These are phyloP conservation scores for Pseudocercospora macadamiae DNA, from an alignment of 2,329 filamentous ascomycete species.

Conservation along the genomic window DNA sequence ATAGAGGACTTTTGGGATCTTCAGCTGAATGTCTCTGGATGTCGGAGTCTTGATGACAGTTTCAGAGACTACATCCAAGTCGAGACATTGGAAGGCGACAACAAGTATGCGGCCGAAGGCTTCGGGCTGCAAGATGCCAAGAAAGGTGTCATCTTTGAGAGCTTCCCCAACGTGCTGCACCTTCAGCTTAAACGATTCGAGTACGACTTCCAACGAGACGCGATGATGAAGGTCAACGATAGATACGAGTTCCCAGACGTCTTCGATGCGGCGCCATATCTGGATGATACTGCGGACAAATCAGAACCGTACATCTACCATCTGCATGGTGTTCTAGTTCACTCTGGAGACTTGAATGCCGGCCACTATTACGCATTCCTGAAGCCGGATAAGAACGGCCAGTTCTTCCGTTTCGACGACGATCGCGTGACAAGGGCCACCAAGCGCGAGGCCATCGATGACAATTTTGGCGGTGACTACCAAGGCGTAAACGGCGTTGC, in stretches of 20 bases:
- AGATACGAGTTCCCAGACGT: slow-evolving; percentile 85
- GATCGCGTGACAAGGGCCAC: slow-evolving; percentile 96
- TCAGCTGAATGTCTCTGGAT: slow-evolving; percentile 92
- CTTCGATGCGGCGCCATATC: slow-evolving; percentile 83
- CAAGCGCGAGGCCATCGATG: slow-evolving; percentile 86
- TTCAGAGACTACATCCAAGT: slow-evolving; percentile 97
- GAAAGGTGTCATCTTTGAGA: slow-evolving; percentile 96
- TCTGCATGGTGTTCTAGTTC: slow-evolving; percentile 91
- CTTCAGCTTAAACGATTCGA: slow-evolving; percentile 96
- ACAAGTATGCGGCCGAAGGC: slow-evolving; percentile 94
- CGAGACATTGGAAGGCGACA: slow-evolving; percentile 95
- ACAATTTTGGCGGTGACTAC: slow-evolving; percentile 94
- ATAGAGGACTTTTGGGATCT: slow-evolving; percentile 99
- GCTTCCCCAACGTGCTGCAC: slow-evolving; percentile 91
- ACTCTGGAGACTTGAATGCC: slow-evolving; percentile 94
- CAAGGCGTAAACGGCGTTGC: slow-evolving; percentile 52
- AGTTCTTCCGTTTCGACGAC: slow-evolving; percentile 97
- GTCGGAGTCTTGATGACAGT: slow-evolving; percentile 89
- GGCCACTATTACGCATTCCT: slow-evolving; percentile 98
- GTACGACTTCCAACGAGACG: slow-evolving; percentile 93
- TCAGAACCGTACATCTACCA: slow-evolving; percentile 91
- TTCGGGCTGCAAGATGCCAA: slow-evolving; percentile 93
- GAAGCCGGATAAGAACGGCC: slow-evolving; percentile 88
- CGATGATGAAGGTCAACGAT: slow-evolving; percentile 99
- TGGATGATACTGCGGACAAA: slow-evolving; percentile 81